These are phyloP conservation scores for Porcisia deanei DNA, from an alignment of 208 protist genomes.

Conservation along the genomic window DNA sequence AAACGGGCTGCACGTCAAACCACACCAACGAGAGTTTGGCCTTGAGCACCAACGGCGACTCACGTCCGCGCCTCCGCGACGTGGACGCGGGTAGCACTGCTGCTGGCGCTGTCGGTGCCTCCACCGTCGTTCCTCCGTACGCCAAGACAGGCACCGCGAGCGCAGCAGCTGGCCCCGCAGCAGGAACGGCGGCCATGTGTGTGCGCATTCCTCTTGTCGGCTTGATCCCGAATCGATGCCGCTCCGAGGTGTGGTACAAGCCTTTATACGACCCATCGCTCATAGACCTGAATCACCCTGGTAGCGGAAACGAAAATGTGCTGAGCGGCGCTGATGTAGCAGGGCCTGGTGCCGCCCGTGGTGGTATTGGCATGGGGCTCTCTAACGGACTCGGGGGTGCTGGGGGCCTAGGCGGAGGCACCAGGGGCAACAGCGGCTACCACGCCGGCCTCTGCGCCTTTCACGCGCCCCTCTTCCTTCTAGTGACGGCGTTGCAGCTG, in stretches of 20 bases:
- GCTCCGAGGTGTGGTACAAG: constrained; percentile 76
- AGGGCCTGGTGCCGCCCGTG: neutral
- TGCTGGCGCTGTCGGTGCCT: neutral
- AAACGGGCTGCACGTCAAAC: constrained; percentile 30
- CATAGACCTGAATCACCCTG: constrained; percentile 1
- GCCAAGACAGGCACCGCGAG: neutral
- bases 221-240: constrained; percentile 76
- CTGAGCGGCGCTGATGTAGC: constrained; percentile 13
- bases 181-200: neutral
- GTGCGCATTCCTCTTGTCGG: constrained; percentile 66
- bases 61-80: constrained; percentile 20
- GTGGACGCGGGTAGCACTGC: constrained; percentile 8
- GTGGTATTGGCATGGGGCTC: neutral
- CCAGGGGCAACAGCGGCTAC: constrained; percentile 11
- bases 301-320: neutral
- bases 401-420: constrained; percentile 1
- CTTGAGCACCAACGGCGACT: constrained; percentile 29
- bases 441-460: constrained; percentile 26
- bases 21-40: constrained; percentile 19
- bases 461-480: constrained; percentile 73
- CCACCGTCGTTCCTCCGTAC: neutral
- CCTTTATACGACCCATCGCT: constrained; percentile 24
- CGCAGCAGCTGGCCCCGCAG: neutral
- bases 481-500: constrained; percentile 75
- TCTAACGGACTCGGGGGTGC: constrained; percentile 4